Evolutionary conservation across 2,329 filamentous ascomycete species (phyloP), one percentile per base, ranked within the genome.

Genomic region (Claviceps sorghi): DNA sequence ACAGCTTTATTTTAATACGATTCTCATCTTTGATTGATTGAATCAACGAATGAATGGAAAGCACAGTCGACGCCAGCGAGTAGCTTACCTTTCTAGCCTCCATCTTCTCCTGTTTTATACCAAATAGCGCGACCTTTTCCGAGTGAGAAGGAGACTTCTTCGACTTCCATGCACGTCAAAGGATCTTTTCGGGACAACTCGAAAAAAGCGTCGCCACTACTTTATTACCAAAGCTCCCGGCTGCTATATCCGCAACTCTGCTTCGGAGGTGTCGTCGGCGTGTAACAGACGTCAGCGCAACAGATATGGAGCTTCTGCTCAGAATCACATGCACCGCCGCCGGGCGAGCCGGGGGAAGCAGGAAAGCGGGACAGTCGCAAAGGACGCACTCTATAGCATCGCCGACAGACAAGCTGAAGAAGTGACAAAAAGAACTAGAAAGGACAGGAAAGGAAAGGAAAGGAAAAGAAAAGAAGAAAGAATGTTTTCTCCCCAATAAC

Each of bases 81-180:
- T 11, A 56, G 57, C 58, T 57, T 63, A 69, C 69, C 68, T 71
- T 71, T 59, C 62, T 67, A 54, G 64, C 66, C 59, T 72, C 69
- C 69, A 72, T 72, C 51, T 43, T 72, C 48, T 44, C 59, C 49
- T 45, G 26, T 26, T 34, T 21, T 19, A 17, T 17, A 19, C 29
- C 22, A 21, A 17, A 6, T 40, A 41, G 43, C n/a, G 17, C 49
- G 26, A 13, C 13, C n/a, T n/a, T 40, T 46, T 45, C 6, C 21
- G 30, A 45, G 32, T 9, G 29, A 5, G 11, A 43, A 29, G 40
- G 17, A n/a, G 29, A 32, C 8, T 8, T 11, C 21, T 30, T 45
- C 32, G 10, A n/a, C 6, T 21, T 21, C 22, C 17, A 21, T 10
- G 15, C 29, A 19, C 22, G 49, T 29, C 42, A 21, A 40, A 4